Evolutionary conservation across 306 rosid genomes (phyloP).

Genomic region (Vicia villosa): DNA sequence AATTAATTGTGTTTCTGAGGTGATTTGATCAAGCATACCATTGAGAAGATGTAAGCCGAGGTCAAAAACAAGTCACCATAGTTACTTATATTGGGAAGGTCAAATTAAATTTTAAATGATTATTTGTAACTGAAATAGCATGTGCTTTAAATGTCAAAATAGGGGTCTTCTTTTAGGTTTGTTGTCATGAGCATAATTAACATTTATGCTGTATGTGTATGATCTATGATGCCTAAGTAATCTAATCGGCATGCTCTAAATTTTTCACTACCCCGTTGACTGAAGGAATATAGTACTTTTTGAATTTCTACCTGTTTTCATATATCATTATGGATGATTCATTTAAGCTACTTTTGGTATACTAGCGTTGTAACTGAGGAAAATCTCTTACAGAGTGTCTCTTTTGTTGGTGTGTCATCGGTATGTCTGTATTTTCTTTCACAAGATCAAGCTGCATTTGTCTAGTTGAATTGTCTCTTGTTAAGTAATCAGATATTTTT

Average conservation of each 20-base stretch:
- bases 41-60: slow-evolving; percentile 30
- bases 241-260: slow-evolving; percentile 2
- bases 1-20: slow-evolving; percentile 16
- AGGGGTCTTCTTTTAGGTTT: background rate
- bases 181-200: slow-evolving; percentile 2
- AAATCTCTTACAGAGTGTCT: slow-evolving; percentile 19
- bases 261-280: background rate
- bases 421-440: slow-evolving; percentile 3
- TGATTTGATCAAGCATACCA: slow-evolving; percentile 18
- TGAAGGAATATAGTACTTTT: background rate
- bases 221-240: slow-evolving; percentile 13
- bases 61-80: background rate
- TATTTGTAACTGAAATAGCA: slow-evolving; percentile 17
- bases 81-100: slow-evolving; percentile 14
- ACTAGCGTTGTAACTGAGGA: background rate
- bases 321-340: slow-evolving; percentile 17
- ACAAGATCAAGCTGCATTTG: slow-evolving; percentile 17
- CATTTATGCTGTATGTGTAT: background rate
- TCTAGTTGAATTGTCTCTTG: slow-evolving; percentile 20
- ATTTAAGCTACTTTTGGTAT: slow-evolving; percentile 3
- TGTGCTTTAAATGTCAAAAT: slow-evolving; percentile 12
- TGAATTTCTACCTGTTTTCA: slow-evolving; percentile 20
- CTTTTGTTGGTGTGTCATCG: slow-evolving; percentile 12
- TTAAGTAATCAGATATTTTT: slow-evolving; percentile 3
- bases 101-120: slow-evolving; percentile 9